Conservation (phyloP, 129 eudicot genomes). For the Flaveria sonorensis region DNA sequence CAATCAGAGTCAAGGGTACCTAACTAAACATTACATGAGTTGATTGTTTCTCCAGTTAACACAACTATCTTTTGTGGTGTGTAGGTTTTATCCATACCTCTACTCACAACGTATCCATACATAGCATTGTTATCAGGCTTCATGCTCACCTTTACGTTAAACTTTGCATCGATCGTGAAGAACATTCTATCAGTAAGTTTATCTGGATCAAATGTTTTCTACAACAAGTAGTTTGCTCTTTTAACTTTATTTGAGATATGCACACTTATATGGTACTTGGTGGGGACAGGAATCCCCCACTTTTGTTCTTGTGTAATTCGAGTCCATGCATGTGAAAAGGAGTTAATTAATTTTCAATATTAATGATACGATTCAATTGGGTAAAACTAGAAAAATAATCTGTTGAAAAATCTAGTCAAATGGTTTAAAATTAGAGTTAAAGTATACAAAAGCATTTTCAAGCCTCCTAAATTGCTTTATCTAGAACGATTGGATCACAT, state of each 20-base stretch:
- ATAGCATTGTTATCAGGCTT: conserved; percentile 80
- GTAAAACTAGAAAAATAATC: neutral
- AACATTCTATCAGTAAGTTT: conserved; percentile 72
- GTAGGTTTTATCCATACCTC: conserved; percentile 65
- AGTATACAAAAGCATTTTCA: neutral
- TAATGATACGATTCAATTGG: neutral
- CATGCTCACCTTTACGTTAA: conserved; percentile 50
- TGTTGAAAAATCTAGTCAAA: neutral
- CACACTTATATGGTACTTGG: neutral
- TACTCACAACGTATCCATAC: conserved; percentile 69
- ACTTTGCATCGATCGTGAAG: conserved; percentile 70
- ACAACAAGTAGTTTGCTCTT: neutral
- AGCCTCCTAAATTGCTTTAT: neutral
- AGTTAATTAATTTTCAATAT: neutral
- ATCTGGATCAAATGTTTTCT: neutral
- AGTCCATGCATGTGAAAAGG: neutral
- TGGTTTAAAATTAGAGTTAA: neutral
- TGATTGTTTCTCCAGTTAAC: neutral
- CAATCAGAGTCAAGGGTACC: conserved; percentile 3
- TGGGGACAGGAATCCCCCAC: too few species aligned
- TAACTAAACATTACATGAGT: neutral
- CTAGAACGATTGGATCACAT: neutral
- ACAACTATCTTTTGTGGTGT: conserved; percentile 31
- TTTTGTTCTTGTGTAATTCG: too few species aligned
- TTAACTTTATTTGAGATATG: neutral